phyloP scores from a whole-genome alignment of 192 early-diverging fungal species.

The Coemansia sp. region DNA sequence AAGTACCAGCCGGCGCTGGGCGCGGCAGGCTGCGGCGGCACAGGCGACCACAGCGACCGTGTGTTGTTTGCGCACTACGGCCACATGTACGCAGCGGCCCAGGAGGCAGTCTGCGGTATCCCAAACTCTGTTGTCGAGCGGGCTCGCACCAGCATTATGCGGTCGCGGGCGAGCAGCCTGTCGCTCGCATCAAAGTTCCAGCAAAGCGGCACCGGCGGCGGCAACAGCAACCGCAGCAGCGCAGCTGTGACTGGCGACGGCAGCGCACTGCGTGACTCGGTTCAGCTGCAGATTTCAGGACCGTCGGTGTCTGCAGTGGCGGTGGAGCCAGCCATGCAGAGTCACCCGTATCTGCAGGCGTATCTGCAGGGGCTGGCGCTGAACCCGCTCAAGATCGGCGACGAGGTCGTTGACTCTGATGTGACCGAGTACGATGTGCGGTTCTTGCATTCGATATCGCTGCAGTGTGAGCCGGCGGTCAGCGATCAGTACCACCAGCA shows the following conservation, averaged over 20 bases:
- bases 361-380: slow-evolving; percentile 29
- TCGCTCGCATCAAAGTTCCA: slow-evolving; percentile 47
- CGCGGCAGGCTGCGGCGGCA: slow-evolving; percentile 8
- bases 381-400: slow-evolving; percentile 51
- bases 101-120: slow-evolving; percentile 27
- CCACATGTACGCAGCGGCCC: slow-evolving; percentile 37
- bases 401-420: slow-evolving; percentile 47
- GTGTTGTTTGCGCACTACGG: slow-evolving; percentile 50
- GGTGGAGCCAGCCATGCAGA: slow-evolving; percentile 38
- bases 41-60: slow-evolving; percentile 21
- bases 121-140: slow-evolving; percentile 38
- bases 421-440: slow-evolving; percentile 49
- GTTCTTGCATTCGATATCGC: slow-evolving; percentile 46
- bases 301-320: neutral
- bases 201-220: slow-evolving; percentile 9
- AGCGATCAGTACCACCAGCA: slow-evolving; percentile 51
- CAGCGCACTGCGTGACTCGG: slow-evolving; percentile 14
- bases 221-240: slow-evolving; percentile 12
- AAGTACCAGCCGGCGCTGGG: slow-evolving; percentile 18
- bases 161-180: slow-evolving; percentile 50
- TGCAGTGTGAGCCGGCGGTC: slow-evolving; percentile 53
- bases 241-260: neutral
- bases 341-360: slow-evolving; percentile 37
- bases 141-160: slow-evolving; percentile 42
- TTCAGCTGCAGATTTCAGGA: slow-evolving; percentile 5